Evolutionary conservation across 2,329 filamentous ascomycete species (phyloP).

Genomic region (Didymella pinodella): DNA sequence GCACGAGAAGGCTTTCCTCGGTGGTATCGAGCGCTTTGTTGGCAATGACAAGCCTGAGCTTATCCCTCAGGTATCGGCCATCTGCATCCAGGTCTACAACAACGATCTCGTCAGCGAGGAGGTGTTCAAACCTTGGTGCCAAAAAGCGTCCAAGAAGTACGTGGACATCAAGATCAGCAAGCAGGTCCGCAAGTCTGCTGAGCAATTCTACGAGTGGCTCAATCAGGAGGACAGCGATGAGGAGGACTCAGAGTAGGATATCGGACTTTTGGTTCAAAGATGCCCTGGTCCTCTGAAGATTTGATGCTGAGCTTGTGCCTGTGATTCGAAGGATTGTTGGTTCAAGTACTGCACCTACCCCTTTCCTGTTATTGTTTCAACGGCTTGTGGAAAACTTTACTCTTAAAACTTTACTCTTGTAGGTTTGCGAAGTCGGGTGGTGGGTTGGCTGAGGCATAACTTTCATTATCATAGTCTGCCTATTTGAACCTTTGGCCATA

Average conservation of each 20-base stretch:
- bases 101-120: conserved; percentile 89
- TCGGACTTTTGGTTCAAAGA: background rate
- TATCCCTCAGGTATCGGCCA: conserved; percentile 78
- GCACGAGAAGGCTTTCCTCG: conserved; percentile 94
- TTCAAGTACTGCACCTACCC: background rate
- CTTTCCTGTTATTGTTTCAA: conserved; percentile 23
- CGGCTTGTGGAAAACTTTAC: conserved; percentile 34
- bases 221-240: conserved; percentile 73
- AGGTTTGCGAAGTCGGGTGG: background rate
- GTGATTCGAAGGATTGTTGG: background rate
- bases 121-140: conserved; percentile 86
- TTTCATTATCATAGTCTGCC: conserved; percentile 28
- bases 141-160: conserved; percentile 98
- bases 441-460: conserved; percentile 7
- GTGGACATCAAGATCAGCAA: conserved; percentile 87
- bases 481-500: conserved; percentile 25
- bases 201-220: conserved; percentile 94
- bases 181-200: conserved; percentile 93
- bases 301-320: background rate
- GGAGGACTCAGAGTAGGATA: conserved; percentile 40
- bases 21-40: conserved; percentile 92
- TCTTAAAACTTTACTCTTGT: conserved; percentile 34
- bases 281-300: background rate
- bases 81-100: conserved; percentile 90
- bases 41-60: conserved; percentile 83